phyloP scores from a whole-genome alignment of 139 green algal species.

The Prasinococcaceae sp. region DNA sequence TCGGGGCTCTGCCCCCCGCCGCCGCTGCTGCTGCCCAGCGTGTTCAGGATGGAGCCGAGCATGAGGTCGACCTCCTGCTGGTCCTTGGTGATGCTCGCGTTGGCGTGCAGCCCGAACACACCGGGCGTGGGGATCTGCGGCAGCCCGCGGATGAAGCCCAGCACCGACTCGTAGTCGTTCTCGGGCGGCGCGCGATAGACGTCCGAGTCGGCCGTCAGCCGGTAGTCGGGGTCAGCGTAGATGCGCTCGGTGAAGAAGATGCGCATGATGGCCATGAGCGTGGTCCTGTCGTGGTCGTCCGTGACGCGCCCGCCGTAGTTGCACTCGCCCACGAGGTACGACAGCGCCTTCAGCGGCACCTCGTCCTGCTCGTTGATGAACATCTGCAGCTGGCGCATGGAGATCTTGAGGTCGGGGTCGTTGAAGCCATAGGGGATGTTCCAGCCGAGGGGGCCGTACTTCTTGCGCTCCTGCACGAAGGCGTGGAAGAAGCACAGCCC shows the following conservation, averaged over 20 bases:
- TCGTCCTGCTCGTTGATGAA: conserved; percentile 50
- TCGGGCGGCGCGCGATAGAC: conserved; percentile 45
- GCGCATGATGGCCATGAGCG: conserved; percentile 44
- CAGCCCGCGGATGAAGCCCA: conserved; percentile 27
- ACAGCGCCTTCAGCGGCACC: conserved; percentile 31
- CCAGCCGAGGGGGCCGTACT: conserved; percentile 64
- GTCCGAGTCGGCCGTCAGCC: conserved; percentile 39
- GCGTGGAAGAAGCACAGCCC: conserved; percentile 45
- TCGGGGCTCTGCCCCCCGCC: conserved; percentile 33
- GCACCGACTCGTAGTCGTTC: conserved; percentile 26
- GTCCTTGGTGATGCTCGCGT: conserved; percentile 67
- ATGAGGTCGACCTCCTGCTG: conserved; percentile 43
- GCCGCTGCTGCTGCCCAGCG: conserved; percentile 7
- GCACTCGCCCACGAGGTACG: conserved; percentile 56
- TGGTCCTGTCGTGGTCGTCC: conserved; percentile 52
- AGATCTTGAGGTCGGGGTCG: conserved; percentile 52
- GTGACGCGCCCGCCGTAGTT: conserved; percentile 65
- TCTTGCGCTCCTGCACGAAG: conserved; percentile 47
- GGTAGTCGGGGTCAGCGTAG: conserved; percentile 30
- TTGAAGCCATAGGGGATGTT: conserved; percentile 66
- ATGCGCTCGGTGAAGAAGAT: conserved; percentile 37
- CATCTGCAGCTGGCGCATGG: conserved; percentile 49
- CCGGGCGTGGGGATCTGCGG: conserved; percentile 20
- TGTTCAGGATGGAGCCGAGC: not conserved
- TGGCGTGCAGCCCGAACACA: conserved; percentile 56